Evolutionary conservation across 1,284 basidiomycete genomes (phyloP), one percentile per base, ranked within the genome.

Genomic region (Ceratobasidium sp.): DNA sequence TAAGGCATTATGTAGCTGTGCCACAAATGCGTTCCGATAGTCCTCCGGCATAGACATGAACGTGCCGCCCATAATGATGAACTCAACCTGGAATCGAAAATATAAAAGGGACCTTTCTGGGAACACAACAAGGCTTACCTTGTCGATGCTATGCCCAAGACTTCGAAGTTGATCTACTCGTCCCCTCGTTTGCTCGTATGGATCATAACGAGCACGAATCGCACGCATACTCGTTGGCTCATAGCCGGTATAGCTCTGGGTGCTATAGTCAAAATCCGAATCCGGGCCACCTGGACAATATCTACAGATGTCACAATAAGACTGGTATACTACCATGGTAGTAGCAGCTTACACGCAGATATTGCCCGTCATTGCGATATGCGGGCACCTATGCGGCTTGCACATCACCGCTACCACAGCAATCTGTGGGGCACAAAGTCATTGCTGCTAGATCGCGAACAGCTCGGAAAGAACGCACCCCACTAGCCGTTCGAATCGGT

Each of bases 351-450:
- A 96, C 92, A 99, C 97, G 86, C 98, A 99, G 71, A 99, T 99
- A 83, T 99, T 99, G n/a, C 98, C 98, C 0, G 98, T 99, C 94
- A 99, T 97, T 6, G 98, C 98, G 78, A 99, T 99, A 86, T 99
- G 98, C 5, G 98, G 98, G 87, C 98, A 99, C 69, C 98, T 91
- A 88, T 99, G 98, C 1, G 98, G 98, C 84, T 99, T 99, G 88
- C 97, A 98, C 98, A 99, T 99, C 52, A 99, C 97, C 4, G 98
- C 98, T 5, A 99, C 98, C 20, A 99, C 98, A 0, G 98, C 98
- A 78, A 98, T 97, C 94, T 96, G 82, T 41, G 18, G n/a, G 62
- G 14, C 65, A 14, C 4, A 23, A 60, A 38, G 60, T 12, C 35
- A 54, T 80, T 66, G 20, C 46, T 73, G 50, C 62, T 79, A 8